Evolutionary conservation across 805 yeast species (phyloP).

Genomic region (Sugiyamaella valdiviana): DNA sequence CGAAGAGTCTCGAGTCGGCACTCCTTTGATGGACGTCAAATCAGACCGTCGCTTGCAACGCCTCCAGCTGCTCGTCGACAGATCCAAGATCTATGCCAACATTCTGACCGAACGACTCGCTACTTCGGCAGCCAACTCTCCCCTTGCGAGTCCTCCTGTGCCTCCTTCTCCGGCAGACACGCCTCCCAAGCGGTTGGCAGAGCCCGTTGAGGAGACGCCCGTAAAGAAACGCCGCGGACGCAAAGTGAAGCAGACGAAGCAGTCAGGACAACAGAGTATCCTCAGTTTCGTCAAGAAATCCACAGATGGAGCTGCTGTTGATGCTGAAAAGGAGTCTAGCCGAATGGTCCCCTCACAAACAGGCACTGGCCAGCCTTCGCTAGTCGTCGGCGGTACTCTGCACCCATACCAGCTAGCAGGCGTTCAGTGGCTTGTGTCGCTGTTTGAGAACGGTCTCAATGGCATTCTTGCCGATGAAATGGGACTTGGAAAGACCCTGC

Average conservation of each 20-base stretch:
- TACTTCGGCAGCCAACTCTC: slow-evolving; percentile 5
- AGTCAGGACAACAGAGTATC: slow-evolving; percentile 1
- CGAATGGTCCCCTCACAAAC: neutral
- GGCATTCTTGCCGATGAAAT: slow-evolving; percentile 96
- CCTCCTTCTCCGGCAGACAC: slow-evolving; percentile 12
- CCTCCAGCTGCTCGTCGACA: slow-evolving; percentile 69
- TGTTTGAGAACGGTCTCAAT: slow-evolving; percentile 88
- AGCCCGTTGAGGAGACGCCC: slow-evolving; percentile 1
- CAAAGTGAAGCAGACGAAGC: slow-evolving; percentile 4
- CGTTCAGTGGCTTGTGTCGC: slow-evolving; percentile 79
- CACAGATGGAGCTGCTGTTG: neutral
- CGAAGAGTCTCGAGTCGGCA: slow-evolving; percentile 1
- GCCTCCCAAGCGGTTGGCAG: slow-evolving; percentile 12
- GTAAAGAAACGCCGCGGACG: slow-evolving; percentile 5
- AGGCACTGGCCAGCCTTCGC: slow-evolving; percentile 43
- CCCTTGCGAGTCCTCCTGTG: neutral
- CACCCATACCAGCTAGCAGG: slow-evolving; percentile 88
- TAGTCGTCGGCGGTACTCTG: slow-evolving; percentile 52
- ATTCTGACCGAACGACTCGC: slow-evolving; percentile 73
- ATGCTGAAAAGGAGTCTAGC: neutral
- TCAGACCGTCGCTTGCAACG: slow-evolving; percentile 57
- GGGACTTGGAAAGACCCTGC: slow-evolving; percentile 93
- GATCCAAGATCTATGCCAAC: slow-evolving; percentile 80
- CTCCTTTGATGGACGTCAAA: slow-evolving; percentile 31
- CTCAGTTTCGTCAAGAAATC: slow-evolving; percentile 14